Conservation (phyloP, 495 filamentous ascomycete genomes). For the Penicillium pulvis region DNA sequence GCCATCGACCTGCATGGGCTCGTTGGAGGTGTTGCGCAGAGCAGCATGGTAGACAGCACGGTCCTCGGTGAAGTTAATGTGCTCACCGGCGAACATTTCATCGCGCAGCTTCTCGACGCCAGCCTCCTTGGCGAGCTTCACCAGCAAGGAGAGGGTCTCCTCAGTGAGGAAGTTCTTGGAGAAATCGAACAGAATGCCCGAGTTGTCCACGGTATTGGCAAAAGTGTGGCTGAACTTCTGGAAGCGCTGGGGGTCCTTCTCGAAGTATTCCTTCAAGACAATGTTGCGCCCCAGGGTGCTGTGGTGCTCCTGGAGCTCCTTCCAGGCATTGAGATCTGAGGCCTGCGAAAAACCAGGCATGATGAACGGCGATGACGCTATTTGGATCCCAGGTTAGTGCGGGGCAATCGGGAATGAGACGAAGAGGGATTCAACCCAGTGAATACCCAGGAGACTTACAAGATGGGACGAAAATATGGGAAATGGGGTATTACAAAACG, state of each 20-base stretch:
- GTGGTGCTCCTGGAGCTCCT: conserved; percentile 86
- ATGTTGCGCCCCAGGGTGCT: conserved; percentile 79
- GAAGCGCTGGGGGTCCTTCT: conserved; percentile 86
- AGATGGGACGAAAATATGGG: conserved; percentile 9
- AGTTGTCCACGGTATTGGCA: conserved; percentile 71
- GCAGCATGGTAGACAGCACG: conserved; percentile 95
- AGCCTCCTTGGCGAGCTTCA: conserved; percentile 89
- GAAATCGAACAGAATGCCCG: conserved; percentile 95
- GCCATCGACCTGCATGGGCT: conserved; percentile 90
- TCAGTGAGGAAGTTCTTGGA: conserved; percentile 98
- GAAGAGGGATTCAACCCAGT: conserved; percentile 7
- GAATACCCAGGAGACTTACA: conserved; percentile 10
- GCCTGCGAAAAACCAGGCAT: conserved; percentile 72
- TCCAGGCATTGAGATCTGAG: conserved; percentile 80
- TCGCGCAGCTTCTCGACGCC: conserved; percentile 89
- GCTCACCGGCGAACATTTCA: conserved; percentile 94
- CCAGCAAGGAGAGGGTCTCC: conserved; percentile 81
- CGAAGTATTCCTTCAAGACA: conserved; percentile 89
- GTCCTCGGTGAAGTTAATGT: conserved; percentile 99
- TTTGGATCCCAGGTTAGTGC: conserved; percentile 32
- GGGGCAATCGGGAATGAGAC: conserved; percentile 27
- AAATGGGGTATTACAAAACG: conserved; percentile 12
- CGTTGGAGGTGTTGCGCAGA: conserved; percentile 80
- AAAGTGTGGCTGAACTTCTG: conserved; percentile 86
- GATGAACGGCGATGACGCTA: conserved; percentile 30